A percentile compares a stretch with the other conserved stretches of the same genome.
Conservation (phyloP, 257 asterid genomes). For the Solanum okadae region DNA sequence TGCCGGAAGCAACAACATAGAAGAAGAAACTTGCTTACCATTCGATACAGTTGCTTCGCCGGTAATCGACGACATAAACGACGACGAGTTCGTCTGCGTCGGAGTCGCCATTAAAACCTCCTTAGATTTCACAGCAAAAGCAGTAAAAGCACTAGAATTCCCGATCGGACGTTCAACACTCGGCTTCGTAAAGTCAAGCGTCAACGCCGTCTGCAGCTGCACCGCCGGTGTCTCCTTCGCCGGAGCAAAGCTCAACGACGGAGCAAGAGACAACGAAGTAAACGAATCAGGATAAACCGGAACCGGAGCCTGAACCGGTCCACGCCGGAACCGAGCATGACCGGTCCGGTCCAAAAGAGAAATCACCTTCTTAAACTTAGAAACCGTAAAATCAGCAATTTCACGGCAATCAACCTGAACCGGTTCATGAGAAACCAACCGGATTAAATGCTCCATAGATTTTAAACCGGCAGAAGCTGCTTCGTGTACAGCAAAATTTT, state of each 20-base stretch:
- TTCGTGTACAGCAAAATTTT: constrained; percentile 50
- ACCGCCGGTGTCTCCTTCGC: background rate
- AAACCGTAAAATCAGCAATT: constrained; percentile 58
- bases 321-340: background rate
- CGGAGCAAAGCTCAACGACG: constrained; percentile 10
- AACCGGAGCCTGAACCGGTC: background rate
- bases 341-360: constrained; percentile 27
- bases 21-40: constrained; percentile 21
- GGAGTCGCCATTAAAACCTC: constrained; percentile 15
- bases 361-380: constrained; percentile 39
- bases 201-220: constrained; percentile 16
- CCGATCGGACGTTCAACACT: background rate
- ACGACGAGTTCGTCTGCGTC: constrained; percentile 44
- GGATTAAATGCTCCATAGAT: constrained; percentile 64
- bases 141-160: background rate
- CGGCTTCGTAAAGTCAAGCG: constrained; percentile 48
- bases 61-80: constrained; percentile 54
- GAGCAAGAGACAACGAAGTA: background rate
- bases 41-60: constrained; percentile 82
- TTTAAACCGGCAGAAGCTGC: constrained; percentile 64
- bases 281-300: background rate
- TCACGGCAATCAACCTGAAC: constrained; percentile 48
- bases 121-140: background rate
- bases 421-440: constrained; percentile 31
- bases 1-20: constrained; percentile 1